Evolutionary conservation across 139 green algal genomes (phyloP), one percentile per base, ranked within the genome.

Genomic region (Volvox africanus): DNA sequence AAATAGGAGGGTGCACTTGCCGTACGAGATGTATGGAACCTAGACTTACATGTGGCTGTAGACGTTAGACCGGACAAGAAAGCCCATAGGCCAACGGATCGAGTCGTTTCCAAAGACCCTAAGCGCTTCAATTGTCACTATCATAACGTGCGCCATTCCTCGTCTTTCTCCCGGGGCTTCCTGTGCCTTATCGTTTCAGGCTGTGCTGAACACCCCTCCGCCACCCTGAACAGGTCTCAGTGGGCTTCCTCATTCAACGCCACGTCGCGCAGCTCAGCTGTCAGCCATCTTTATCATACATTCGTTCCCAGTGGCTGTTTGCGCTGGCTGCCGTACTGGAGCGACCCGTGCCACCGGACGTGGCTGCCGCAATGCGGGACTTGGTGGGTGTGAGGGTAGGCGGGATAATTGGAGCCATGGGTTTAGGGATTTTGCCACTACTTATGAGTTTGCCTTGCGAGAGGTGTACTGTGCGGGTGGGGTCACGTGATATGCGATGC

Each of bases 301-400:
- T 82, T 32, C 71, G 88, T 11, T 91, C 82, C 14, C 91, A 93
- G 82, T 94, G 91, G 91, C 91, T 95, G 76, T 95, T 95, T 80
- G 93, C 93, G 16, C 89, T 95, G 67, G 82, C 91, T 21, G 92
- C 93, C 22, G 79, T 82, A 36, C 91, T 95, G 80, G 89, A 94
- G 77, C 93, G 93, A 81, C 93, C 93, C 11, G 87, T 91, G 61
- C 89, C 90, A 28, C 67, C 88, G 1, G 91, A 95, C 65, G 82
- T 92, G 69, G 78, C 86, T 16, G 91, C 93, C 0, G 81, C 86
- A 13, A 69, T 94, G 55, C 78, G 93, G 1, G 65, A 61, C 0
- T 84, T 93, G 89, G 87, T 98, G 67, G 44, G 76, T 14, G 61
- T 35, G 73, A 12, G 33, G 67, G 65, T 26, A 19, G 9, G 65